phyloP scores from a whole-genome alignment of 2,329 filamentous ascomycete species.

The Hansfordia pulvinata region DNA sequence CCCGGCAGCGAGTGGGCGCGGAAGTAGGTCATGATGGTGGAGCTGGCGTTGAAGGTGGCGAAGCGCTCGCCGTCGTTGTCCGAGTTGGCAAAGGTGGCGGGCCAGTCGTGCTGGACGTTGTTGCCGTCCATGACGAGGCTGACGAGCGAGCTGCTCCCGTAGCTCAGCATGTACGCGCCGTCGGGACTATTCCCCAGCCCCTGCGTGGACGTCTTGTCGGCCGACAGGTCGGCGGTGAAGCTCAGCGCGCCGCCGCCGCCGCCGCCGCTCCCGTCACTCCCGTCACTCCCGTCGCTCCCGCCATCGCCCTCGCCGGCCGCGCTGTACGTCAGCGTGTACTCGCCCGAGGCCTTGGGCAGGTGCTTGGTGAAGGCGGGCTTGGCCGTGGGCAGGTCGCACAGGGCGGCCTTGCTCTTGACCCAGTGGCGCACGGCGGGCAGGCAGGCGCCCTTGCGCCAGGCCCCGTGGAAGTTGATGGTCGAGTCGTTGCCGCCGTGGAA shows the following conservation, averaged over 20 bases:
- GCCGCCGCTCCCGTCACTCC: too few relatives aligned
- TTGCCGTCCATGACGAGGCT: neutral
- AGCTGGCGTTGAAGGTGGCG: too few relatives aligned
- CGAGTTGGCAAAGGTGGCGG: slow-evolving; percentile 2
- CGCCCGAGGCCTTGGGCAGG: too few relatives aligned
- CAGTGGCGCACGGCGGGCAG: slow-evolving; percentile 25
- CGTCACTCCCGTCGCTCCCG: too few relatives aligned
- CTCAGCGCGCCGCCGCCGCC: too few relatives aligned
- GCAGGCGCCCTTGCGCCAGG: slow-evolving; percentile 21
- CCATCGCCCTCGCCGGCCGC: too few relatives aligned
- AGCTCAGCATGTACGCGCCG: neutral
- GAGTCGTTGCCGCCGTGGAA: slow-evolving; percentile 30
- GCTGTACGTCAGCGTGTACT: too few relatives aligned
- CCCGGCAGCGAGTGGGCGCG: too few relatives aligned
- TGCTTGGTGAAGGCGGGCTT: too few relatives aligned
- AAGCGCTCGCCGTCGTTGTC: slow-evolving; percentile 2
- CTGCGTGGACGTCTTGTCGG: too few relatives aligned
- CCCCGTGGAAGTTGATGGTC: slow-evolving; percentile 27
- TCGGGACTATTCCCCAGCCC: neutral
- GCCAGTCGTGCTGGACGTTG: slow-evolving; percentile 1
- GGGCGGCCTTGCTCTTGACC: slow-evolving; percentile 18
- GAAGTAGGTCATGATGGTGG: too few relatives aligned
- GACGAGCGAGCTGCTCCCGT: neutral
- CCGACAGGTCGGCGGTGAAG: too few relatives aligned
- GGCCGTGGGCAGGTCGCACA: slow-evolving; percentile 9